Percentiles rank a stretch among this genome's conserved stretches.
Conservation (phyloP, 495 filamentous ascomycete species). For the Pseudoneurospora amorphoporcata region DNA sequence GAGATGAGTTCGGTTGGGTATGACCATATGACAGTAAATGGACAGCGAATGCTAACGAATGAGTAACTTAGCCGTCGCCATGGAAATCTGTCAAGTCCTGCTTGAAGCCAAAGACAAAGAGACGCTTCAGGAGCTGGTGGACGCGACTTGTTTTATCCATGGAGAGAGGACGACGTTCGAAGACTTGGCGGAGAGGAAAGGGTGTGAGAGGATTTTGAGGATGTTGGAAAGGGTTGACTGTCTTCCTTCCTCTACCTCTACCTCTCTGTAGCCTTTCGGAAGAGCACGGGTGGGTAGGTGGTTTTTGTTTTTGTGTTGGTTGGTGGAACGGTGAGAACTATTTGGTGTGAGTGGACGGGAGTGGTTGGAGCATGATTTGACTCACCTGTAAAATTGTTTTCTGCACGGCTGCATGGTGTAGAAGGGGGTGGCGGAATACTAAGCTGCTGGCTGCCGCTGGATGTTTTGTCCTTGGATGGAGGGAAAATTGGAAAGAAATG, state of each 20-base stretch:
- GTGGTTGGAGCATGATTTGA: neutral
- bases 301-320: neutral
- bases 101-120: neutral
- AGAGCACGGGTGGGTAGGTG: neutral
- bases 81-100: neutral
- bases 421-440: neutral
- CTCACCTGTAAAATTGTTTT: neutral
- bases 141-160: neutral
- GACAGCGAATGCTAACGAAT: neutral
- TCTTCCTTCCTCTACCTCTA: neutral
- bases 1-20: too few species aligned
- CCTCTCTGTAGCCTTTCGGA: neutral
- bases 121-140: neutral
- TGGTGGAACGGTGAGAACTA: neutral
- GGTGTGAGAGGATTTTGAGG: neutral
- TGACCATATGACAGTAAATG: too few species aligned
- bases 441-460: neutral
- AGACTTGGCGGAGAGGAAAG: neutral
- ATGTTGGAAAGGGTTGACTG: neutral
- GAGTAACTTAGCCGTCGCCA: neutral
- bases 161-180: neutral
- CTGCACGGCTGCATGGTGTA: neutral
- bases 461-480: neutral
- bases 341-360: neutral
- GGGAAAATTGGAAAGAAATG: too few species aligned